These are phyloP conservation scores for Penicillium italicum DNA, from an alignment of 2,329 filamentous ascomycete genomes.

Conservation along the genomic window DNA sequence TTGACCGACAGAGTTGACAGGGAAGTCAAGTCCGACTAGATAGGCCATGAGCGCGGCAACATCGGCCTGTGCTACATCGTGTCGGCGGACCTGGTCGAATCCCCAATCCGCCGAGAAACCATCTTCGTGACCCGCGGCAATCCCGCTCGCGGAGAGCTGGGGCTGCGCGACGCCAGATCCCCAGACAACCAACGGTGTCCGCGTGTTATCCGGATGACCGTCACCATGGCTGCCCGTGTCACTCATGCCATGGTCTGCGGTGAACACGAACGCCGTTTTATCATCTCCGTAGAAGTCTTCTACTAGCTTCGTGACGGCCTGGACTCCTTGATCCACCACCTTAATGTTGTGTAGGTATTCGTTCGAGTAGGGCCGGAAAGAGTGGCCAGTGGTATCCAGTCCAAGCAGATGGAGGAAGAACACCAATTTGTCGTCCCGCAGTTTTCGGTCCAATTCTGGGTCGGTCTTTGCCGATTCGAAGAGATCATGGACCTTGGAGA, in stretches of 20 bases:
- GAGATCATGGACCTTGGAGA: slow-evolving; percentile 83
- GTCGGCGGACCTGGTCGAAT: slow-evolving; percentile 71
- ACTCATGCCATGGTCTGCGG: slow-evolving; percentile 97
- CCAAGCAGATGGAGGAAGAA: slow-evolving; percentile 95
- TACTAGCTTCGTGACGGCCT: slow-evolving; percentile 76
- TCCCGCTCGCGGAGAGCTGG: slow-evolving; percentile 50
- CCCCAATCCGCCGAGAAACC: slow-evolving; percentile 84
- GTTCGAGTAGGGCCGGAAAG: slow-evolving; percentile 83
- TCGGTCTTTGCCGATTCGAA: slow-evolving; percentile 79
- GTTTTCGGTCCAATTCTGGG: slow-evolving; percentile 64
- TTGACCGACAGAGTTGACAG: slow-evolving; percentile 93
- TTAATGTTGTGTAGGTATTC: slow-evolving; percentile 96
- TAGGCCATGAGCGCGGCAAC: slow-evolving; percentile 95
- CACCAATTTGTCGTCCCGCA: slow-evolving; percentile 81
- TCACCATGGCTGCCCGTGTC: slow-evolving; percentile 99
- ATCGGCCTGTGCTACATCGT: slow-evolving; percentile 92
- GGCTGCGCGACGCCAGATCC: slow-evolving; percentile 85
- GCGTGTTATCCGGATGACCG: slow-evolving; percentile 93
- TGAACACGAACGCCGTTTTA: slow-evolving; percentile 93
- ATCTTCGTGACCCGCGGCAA: slow-evolving; percentile 81
- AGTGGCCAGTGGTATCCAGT: slow-evolving; percentile 84
- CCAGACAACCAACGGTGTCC: slow-evolving; percentile 90
- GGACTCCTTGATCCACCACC: slow-evolving; percentile 84
- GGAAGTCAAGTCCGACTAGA: slow-evolving; percentile 79
- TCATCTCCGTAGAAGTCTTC: slow-evolving; percentile 79